Evolutionary conservation across 805 yeast genomes (phyloP).

Genomic region (Wickerhamiella azyma): DNA sequence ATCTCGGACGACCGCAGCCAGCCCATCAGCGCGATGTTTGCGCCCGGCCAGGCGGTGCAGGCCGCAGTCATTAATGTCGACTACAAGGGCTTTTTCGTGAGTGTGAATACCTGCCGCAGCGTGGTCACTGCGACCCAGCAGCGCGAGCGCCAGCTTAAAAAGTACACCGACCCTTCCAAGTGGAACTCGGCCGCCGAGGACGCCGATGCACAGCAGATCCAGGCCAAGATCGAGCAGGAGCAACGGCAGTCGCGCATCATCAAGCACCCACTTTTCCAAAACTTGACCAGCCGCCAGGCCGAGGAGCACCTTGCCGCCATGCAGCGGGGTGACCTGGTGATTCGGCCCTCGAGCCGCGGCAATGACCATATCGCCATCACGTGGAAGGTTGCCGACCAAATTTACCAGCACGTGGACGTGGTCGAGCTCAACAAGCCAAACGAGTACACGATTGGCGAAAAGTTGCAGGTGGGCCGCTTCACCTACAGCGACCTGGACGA

Average conservation of each 20-base stretch:
- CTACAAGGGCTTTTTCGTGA: constrained; percentile 62
- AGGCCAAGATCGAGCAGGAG: constrained; percentile 51
- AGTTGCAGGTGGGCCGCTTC: constrained; percentile 50
- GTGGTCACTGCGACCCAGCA: constrained; percentile 44
- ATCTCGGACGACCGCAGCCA: constrained; percentile 26
- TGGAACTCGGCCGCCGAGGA: constrained; percentile 64
- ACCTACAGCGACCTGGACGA: constrained; percentile 84
- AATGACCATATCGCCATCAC: constrained; percentile 79
- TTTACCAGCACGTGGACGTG: constrained; percentile 85
- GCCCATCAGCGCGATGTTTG: constrained; percentile 19
- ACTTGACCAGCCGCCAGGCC: constrained; percentile 75
- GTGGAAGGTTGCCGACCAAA: constrained; percentile 86
- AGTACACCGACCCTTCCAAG: constrained; percentile 40
- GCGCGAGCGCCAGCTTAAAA: constrained; percentile 21
- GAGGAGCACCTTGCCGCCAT: constrained; percentile 84
- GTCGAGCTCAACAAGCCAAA: constrained; percentile 57
- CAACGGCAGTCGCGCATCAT: constrained; percentile 63
- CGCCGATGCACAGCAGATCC: constrained; percentile 53
- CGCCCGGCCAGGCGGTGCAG: constrained; percentile 66
- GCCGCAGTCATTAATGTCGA: constrained; percentile 63
- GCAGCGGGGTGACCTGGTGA: constrained; percentile 81
- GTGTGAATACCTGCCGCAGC: constrained; percentile 51
- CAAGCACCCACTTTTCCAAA: constrained; percentile 82
- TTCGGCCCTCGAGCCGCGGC: constrained; percentile 90
- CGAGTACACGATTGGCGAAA: constrained; percentile 46